Conservation (phyloP, 345 rosid species). For the Aquilaria sinensis region DNA sequence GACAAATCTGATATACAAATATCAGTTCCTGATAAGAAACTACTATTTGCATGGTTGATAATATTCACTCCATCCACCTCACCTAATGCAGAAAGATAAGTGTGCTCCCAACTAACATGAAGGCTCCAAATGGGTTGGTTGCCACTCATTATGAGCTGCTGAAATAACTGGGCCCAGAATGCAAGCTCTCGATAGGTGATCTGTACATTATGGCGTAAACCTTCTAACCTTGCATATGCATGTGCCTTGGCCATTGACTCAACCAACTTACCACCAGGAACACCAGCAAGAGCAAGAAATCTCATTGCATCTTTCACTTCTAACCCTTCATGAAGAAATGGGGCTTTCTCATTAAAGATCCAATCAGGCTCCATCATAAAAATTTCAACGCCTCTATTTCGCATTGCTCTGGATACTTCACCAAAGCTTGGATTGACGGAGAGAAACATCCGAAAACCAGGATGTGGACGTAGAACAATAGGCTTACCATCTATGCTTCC, state of each 20-base stretch:
- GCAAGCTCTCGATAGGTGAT: constrained; percentile 83
- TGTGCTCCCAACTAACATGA: constrained; percentile 82
- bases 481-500: constrained; percentile 88
- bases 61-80: constrained; percentile 52
- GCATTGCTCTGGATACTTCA: constrained; percentile 95
- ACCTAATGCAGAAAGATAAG: constrained; percentile 82
- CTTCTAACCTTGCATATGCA: constrained; percentile 54
- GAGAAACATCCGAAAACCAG: constrained; percentile 83
- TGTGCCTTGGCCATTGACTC: constrained; percentile 89
- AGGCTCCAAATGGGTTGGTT: constrained; percentile 77
- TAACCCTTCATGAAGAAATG: constrained; percentile 34
- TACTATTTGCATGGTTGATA: constrained; percentile 43
- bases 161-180: constrained; percentile 80
- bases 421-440: constrained; percentile 84
- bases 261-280: constrained; percentile 55
- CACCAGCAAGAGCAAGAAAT: constrained; percentile 70
- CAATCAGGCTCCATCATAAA: constrained; percentile 91
- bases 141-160: constrained; percentile 68
- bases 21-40: constrained; percentile 36
- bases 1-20: constrained; percentile 23
- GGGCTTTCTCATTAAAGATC: constrained; percentile 44
- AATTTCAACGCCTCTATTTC: constrained; percentile 96
- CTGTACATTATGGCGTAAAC: constrained; percentile 34
- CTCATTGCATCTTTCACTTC: constrained; percentile 56
- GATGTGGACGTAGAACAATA: constrained; percentile 66